These are phyloP conservation scores for Knoxia roxburghii DNA, from an alignment of 257 asterid species.

Conservation along the genomic window DNA sequence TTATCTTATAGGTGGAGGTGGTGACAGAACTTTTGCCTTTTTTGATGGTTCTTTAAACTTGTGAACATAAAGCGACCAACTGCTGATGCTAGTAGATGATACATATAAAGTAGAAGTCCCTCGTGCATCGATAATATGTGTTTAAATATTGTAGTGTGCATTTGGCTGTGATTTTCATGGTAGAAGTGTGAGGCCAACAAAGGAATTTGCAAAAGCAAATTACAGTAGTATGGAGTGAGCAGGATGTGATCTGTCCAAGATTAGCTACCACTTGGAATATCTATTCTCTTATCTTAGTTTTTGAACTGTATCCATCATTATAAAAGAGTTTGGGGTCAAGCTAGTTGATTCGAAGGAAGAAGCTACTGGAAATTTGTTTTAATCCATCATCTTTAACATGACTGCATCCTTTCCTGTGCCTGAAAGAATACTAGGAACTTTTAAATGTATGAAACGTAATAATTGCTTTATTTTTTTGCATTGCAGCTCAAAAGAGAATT, in stretches of 20 bases:
- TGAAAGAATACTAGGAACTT: neutral
- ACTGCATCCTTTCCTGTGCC: neutral
- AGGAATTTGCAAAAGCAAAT: neutral
- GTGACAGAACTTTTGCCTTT: neutral
- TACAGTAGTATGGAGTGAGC: neutral
- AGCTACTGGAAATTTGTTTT: neutral
- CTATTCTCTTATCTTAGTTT: neutral
- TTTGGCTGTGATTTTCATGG: neutral
- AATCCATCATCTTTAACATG: neutral
- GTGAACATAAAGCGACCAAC: too few relatives aligned
- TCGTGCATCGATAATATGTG: neutral
- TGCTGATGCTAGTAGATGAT: too few relatives aligned
- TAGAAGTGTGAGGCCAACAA: neutral
- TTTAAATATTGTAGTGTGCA: neutral
- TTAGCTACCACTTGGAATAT: neutral
- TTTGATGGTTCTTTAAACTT: neutral
- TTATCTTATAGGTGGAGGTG: neutral
- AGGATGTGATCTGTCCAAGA: neutral
- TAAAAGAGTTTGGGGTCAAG: neutral
- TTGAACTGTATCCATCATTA: neutral
- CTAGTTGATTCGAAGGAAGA: neutral
- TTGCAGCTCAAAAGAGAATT: conserved; percentile 93
- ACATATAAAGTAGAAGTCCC: too few relatives aligned
- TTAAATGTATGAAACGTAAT: neutral
- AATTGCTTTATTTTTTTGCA: conserved; percentile 1